Evolutionary conservation across 305 asterid genomes (phyloP).

Genomic region (Fraxinus sp.): DNA sequence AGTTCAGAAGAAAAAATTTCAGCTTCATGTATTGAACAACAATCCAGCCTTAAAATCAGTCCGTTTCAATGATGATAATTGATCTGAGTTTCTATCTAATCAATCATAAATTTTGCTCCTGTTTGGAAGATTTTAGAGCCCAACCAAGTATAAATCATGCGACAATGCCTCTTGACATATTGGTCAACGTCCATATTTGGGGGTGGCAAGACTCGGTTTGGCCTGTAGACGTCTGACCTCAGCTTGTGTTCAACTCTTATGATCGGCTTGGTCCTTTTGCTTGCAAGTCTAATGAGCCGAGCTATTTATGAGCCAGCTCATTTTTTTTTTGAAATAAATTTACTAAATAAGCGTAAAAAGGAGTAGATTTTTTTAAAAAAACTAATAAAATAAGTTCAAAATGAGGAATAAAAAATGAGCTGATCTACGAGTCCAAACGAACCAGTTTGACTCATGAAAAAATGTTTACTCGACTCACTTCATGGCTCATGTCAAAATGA

Average conservation of each 20-base stretch:
- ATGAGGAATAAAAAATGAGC: too few relatives aligned
- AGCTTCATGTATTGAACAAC: too few relatives aligned
- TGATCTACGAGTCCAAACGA: neutral
- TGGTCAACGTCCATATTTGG: neutral
- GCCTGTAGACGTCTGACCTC: neutral
- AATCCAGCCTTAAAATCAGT: too few relatives aligned
- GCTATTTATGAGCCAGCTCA: neutral
- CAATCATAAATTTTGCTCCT: neutral
- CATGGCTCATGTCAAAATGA: neutral
- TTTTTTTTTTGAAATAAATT: too few relatives aligned
- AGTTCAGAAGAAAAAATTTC: too few relatives aligned
- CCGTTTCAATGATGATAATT: too few relatives aligned
- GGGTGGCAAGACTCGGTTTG: neutral
- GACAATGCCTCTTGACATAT: neutral
- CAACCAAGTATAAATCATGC: neutral
- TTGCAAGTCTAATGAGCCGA: neutral
- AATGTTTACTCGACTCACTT: neutral
- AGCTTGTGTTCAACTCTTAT: neutral
- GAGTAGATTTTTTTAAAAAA: neutral
- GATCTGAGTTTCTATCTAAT: too few relatives aligned
- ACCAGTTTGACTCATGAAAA: neutral
- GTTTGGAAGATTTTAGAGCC: neutral
- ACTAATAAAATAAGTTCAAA: too few relatives aligned
- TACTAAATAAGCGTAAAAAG: neutral
- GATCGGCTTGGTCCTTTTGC: neutral